These are phyloP conservation scores for Hypoxylon fragiforme DNA, from an alignment of 495 filamentous ascomycete genomes.

Conservation along the genomic window DNA sequence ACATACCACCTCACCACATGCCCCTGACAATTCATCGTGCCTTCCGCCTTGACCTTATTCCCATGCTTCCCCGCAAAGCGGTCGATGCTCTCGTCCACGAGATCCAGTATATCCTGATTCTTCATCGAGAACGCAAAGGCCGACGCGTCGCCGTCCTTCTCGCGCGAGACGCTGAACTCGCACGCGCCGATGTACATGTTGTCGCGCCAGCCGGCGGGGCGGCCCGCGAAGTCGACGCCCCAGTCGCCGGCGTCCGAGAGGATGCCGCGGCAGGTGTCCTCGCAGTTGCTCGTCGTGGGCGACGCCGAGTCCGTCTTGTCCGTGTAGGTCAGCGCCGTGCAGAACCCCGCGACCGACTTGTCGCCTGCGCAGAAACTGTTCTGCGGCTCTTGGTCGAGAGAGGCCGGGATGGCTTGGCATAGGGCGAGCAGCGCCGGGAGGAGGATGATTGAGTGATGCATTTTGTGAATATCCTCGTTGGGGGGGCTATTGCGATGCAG, in stretches of 20 bases:
- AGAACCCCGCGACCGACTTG: constrained; percentile 18
- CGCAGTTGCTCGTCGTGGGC: constrained; percentile 11
- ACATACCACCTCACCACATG: constrained; percentile 28
- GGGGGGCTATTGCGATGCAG: not conserved
- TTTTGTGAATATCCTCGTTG: no score
- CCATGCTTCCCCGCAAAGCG: constrained; percentile 18
- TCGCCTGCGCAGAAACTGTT: constrained; percentile 24
- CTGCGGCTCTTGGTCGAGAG: not conserved
- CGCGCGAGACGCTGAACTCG: constrained; percentile 21
- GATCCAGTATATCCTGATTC: constrained; percentile 34
- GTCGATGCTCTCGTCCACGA: constrained; percentile 16
- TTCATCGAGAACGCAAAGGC: constrained; percentile 13
- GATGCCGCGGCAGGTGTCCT: constrained; percentile 21
- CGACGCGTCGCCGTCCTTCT: constrained; percentile 4
- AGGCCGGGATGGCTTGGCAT: not conserved
- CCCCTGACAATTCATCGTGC: constrained; percentile 28
- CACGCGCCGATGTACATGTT: constrained; percentile 7
- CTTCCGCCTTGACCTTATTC: constrained; percentile 24
- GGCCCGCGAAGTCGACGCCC: constrained; percentile 27
- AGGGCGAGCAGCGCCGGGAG: constrained; percentile 6
- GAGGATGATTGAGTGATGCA: constrained; percentile 8
- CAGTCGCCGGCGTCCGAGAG: constrained; percentile 26
- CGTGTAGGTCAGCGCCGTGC: constrained; percentile 25
- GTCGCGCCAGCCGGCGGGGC: constrained; percentile 19
- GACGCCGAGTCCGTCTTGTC: constrained; percentile 18